Conservation (phyloP, 305 asterid genomes). For the Fraxinus sp. region DNA sequence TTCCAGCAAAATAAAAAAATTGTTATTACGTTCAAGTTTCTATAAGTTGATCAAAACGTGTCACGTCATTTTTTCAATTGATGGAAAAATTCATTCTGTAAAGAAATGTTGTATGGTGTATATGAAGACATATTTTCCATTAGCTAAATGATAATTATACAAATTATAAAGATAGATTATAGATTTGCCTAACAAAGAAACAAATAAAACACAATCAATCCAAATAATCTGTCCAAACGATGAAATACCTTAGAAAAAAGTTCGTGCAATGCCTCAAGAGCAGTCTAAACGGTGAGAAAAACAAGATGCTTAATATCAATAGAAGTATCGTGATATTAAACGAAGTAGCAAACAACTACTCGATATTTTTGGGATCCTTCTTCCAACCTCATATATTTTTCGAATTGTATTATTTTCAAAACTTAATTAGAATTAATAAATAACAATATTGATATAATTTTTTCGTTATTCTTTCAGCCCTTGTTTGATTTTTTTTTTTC, state of each 20-base stretch:
- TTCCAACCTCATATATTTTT: background rate
- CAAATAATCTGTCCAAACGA: background rate
- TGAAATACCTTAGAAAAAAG: background rate
- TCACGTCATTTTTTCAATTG: no score
- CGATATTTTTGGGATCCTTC: background rate
- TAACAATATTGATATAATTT: background rate
- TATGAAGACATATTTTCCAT: background rate
- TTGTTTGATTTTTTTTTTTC: background rate
- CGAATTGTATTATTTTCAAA: background rate
- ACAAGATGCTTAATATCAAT: background rate
- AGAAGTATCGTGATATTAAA: background rate
- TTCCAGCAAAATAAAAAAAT: no score
- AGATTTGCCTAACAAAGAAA: background rate
- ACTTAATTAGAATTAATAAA: background rate
- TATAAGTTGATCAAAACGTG: no score
- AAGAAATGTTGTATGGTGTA: background rate
- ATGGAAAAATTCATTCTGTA: background rate
- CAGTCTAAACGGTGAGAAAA: background rate
- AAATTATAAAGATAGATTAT: background rate
- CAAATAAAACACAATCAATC: background rate
- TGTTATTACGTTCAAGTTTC: no score
- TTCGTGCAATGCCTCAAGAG: background rate
- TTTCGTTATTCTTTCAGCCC: background rate
- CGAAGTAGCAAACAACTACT: background rate
- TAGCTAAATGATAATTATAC: background rate